Base-by-base conservation (phyloP, 1,284 basidiomycete species). In the Apiotrichum sp. region DNA sequence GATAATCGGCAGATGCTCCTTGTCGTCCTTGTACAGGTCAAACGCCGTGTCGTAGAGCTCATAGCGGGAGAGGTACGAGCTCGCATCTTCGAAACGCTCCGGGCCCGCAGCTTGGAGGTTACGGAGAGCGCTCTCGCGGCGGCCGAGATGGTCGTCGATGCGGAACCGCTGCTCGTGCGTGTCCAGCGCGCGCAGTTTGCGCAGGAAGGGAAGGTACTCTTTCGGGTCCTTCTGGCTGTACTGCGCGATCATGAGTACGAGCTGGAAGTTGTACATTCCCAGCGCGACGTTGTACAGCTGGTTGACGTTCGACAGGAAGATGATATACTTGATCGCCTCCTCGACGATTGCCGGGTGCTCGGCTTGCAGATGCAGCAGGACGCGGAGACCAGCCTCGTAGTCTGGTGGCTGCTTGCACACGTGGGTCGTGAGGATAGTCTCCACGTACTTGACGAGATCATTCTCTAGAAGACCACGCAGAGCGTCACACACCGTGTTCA, bases 191-290 rank as follows among this genome's bases (percentile, higher is more conserved):
- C 89, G 84, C 10, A 99, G 80, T 64, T 93, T 89, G 13, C 92
- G 85, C 51, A 99, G 80, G 83, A 98, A 98, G 0, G 96, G 93
- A 0, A 99, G 83, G 70, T 98, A 99, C 74, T 99, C 96, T 66
- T 93, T 84, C 6, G 96, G 96, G 75, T 99, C 92, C 82, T 93
- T 95, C 73, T 97, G 93, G 38, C 93, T 89, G 68, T 98, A 89
- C 72, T 98, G 96, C 1, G 96, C 95, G 39, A 99, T 84, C 85
- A 98, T 86, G 36, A 98, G 80, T 2, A 97, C 93, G 2, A 99
- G 80, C 29, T 88, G 86, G 76, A 98, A 97, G 75, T 99, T 92
- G 75, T 99, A 99, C 92, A 98, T 98, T 31, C 96, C 95, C 31
- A 99, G 81, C 1, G 96, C 96, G 5, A 89, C 88, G 70, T 98